Base-by-base conservation (phyloP, 805 yeast species). In the Ogataea degrootiae region DNA sequence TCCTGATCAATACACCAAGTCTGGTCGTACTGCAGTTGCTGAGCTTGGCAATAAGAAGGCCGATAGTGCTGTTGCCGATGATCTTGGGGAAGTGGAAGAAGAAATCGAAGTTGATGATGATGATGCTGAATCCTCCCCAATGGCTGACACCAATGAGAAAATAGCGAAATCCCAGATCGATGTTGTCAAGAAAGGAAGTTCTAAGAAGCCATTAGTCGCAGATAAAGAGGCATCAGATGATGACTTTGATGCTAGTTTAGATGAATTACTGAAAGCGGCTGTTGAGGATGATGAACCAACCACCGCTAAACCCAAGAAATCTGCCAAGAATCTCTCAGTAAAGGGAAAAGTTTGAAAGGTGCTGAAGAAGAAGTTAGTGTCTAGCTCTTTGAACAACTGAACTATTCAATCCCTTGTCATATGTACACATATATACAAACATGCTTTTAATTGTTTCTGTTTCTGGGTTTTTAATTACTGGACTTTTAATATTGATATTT, bases 161-260 rank as follows among this genome's bases (percentile, higher is more conserved):
- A 34, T 6, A 34, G n/a, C 17, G 15, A 34, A 6, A 34, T 15
- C 36, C n/a, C 19, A 42, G 16, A 17, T 37, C 33, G 16, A 34
- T 17, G 41, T 46, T 37, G 40, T 49, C 21, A 46, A 48, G 43
- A 51, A 54, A 39, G 55, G 51, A 29, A 46, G 50, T 34, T 38
- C 54, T n/a, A 51, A 50, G 45, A 43, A 58, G 44, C 31, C 31
- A 26, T 11, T 26, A 26, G 31, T 2, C 11, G 3, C 31, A 9
- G 3, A 26, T 11, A 26, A 26, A 26, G 6, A 26, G 31, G 58
- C 54, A 6, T 40, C 52, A 38, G 59, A 55, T 22, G 57, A 52
- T 21, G 58, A 57, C 14, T 48, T 41, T 39, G 48, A 45, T 37
- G 53, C 46, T 21, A 53, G 51, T 26, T 49, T 51, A 43, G 54